phyloP scores from a whole-genome alignment of 2,329 filamentous ascomycete species.

The Diplodia mutila region DNA sequence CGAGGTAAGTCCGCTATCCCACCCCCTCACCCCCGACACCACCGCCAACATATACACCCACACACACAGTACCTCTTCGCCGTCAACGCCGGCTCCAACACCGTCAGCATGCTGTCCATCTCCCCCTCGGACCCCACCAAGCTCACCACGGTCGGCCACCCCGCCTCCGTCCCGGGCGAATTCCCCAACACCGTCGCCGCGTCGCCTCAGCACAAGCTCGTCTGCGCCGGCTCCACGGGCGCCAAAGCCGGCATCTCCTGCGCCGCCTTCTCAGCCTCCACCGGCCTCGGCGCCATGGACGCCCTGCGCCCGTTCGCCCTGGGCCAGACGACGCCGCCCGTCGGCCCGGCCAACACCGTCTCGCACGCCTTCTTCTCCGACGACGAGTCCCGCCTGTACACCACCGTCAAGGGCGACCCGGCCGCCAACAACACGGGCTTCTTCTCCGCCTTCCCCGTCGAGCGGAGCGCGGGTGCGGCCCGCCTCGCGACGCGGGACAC shows the following conservation, averaged over 20 bases:
- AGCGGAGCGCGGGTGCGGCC: slow-evolving; percentile 23
- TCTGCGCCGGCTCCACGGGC: slow-evolving; percentile 45
- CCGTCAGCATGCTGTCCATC: slow-evolving; percentile 44
- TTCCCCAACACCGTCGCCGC: slow-evolving; percentile 47
- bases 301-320: slow-evolving; percentile 50
- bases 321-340: slow-evolving; percentile 61
- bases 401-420: slow-evolving; percentile 65
- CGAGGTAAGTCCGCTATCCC: slow-evolving; percentile 46
- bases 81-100: slow-evolving; percentile 51
- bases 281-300: slow-evolving; percentile 42
- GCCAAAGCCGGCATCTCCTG: slow-evolving; percentile 44
- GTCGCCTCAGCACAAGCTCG: slow-evolving; percentile 41
- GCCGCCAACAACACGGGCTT: slow-evolving; percentile 60
- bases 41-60: neutral
- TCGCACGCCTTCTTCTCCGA: slow-evolving; percentile 64
- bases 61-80: slow-evolving; percentile 56
- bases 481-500: slow-evolving; percentile 32
- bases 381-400: slow-evolving; percentile 57
- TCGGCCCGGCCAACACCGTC: slow-evolving; percentile 61
- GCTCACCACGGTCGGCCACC: slow-evolving; percentile 39
- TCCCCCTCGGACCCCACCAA: slow-evolving; percentile 35
- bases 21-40: neutral
- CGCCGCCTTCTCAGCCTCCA: slow-evolving; percentile 33
- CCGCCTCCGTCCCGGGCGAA: slow-evolving; percentile 40
- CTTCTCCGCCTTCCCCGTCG: slow-evolving; percentile 56